These are phyloP conservation scores for Yueomyces sp. DNA, from an alignment of 805 yeast species.

Conservation along the genomic window DNA sequence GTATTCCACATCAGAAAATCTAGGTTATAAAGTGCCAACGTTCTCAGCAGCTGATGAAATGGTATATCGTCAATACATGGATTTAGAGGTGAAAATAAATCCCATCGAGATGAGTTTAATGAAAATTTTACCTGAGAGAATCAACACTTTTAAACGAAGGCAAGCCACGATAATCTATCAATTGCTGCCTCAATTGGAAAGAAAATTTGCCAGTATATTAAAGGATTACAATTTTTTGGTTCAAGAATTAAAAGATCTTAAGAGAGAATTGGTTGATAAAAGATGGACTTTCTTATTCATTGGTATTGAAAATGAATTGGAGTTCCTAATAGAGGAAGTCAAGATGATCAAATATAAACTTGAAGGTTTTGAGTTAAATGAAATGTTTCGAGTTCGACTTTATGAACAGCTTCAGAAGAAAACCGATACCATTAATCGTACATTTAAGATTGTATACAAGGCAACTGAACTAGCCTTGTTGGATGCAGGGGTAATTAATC, in stretches of 20 bases:
- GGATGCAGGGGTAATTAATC: slow-evolving; percentile 24
- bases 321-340: slow-evolving; percentile 14
- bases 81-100: slow-evolving; percentile 29
- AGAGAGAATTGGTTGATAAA: slow-evolving; percentile 34
- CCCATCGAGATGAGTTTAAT: slow-evolving; percentile 42
- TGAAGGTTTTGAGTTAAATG: slow-evolving; percentile 4
- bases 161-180: slow-evolving; percentile 6
- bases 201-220: slow-evolving; percentile 28
- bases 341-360: slow-evolving; percentile 7
- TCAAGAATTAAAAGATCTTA: slow-evolving; percentile 29
- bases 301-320: slow-evolving; percentile 32
- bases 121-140: slow-evolving; percentile 36
- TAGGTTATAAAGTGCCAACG: slow-evolving; percentile 27
- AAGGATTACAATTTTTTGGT: slow-evolving; percentile 30
- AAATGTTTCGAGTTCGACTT: slow-evolving; percentile 1
- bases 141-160: slow-evolving; percentile 30
- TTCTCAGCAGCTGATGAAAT: slow-evolving; percentile 27
- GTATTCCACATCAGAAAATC: slow-evolving; percentile 12
- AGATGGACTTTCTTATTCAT: slow-evolving; percentile 45
- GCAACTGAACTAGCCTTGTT: slow-evolving; percentile 31
- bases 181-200: slow-evolving; percentile 21
- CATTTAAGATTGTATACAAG: slow-evolving; percentile 26
- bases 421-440: slow-evolving; percentile 28
- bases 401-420: slow-evolving; percentile 21
- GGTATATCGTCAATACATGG: slow-evolving; percentile 30